These are phyloP conservation scores for Cucumis hystrix DNA, from an alignment of 306 rosid species.

Conservation along the genomic window DNA sequence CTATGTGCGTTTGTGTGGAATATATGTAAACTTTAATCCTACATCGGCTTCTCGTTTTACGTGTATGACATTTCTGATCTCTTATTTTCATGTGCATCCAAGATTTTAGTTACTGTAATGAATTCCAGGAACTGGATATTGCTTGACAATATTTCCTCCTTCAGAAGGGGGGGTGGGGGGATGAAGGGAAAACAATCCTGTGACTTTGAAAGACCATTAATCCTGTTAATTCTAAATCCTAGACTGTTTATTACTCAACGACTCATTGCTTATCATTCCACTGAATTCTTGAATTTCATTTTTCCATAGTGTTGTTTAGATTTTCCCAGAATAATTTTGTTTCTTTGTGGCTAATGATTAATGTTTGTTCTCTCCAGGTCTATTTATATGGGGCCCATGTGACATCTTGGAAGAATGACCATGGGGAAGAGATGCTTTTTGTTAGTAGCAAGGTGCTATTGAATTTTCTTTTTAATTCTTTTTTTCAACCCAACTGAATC, in stretches of 20 bases:
- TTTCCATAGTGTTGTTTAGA: neutral
- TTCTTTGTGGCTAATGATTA: neutral
- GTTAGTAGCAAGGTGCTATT: constrained; percentile 73
- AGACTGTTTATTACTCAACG: neutral
- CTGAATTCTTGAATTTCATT: neutral
- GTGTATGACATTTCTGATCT: neutral
- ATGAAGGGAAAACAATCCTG: neutral
- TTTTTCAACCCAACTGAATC: no score
- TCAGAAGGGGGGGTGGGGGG: neutral
- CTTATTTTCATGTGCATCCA: neutral
- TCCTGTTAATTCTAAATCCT: neutral
- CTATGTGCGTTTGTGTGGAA: neutral
- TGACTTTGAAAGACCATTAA: neutral
- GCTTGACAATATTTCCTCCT: neutral
- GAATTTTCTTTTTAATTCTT: neutral
- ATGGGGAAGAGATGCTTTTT: constrained; percentile 82
- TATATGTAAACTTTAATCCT: neutral
- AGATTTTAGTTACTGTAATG: neutral
- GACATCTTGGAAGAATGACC: constrained; percentile 98
- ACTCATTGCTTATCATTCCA: neutral
- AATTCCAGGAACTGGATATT: neutral
- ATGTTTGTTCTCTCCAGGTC: constrained; percentile 36
- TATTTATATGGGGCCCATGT: constrained; percentile 82
- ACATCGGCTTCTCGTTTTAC: neutral
- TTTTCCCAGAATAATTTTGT: neutral